Percentiles rank a stretch among this genome's conserved stretches.
Evolutionary conservation across 352 stramenopile species (phyloP).

Genomic region (Phytophthora brassicae): DNA sequence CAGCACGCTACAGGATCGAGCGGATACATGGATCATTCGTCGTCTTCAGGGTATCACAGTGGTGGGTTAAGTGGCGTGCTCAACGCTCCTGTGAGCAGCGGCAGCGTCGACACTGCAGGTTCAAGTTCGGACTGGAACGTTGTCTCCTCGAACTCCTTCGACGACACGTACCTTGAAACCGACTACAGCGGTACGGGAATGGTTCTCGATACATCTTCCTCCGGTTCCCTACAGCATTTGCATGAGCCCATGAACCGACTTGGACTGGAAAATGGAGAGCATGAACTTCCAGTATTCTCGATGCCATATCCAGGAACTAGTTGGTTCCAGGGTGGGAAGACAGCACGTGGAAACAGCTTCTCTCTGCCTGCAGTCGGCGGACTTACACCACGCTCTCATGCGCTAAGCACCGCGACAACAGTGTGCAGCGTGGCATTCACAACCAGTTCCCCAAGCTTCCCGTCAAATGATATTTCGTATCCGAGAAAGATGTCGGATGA

Average conservation of each 20-base stretch:
- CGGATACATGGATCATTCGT: not conserved
- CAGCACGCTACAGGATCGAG: not conserved
- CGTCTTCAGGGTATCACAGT: not conserved
- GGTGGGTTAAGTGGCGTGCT: conserved; percentile 5
- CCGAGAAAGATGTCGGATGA: conserved; percentile 17
- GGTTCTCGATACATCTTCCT: conserved; percentile 16
- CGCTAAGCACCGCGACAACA: conserved; percentile 8
- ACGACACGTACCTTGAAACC: conserved; percentile 39
- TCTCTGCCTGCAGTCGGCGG: conserved; percentile 23
- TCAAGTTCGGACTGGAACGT: conserved; percentile 33
- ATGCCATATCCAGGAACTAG: conserved; percentile 35
- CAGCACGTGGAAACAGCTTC: conserved; percentile 14
- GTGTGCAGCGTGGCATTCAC: conserved; percentile 16
- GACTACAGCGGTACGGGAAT: conserved; percentile 25
- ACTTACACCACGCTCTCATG: conserved; percentile 19
- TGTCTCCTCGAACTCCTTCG: conserved; percentile 36
- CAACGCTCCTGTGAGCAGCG: conserved; percentile 12
- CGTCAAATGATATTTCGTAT: conserved; percentile 10
- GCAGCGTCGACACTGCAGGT: conserved; percentile 3
- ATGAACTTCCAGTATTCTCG: conserved; percentile 34
- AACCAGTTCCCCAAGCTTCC: conserved; percentile 19
- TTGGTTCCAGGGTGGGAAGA: conserved; percentile 35
- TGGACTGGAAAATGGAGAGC: conserved; percentile 23
- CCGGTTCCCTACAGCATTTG: conserved; percentile 25
- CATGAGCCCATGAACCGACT: conserved; percentile 36